Conservation (phyloP, 2,329 filamentous ascomycete species). For the Xylaria sp. region DNA sequence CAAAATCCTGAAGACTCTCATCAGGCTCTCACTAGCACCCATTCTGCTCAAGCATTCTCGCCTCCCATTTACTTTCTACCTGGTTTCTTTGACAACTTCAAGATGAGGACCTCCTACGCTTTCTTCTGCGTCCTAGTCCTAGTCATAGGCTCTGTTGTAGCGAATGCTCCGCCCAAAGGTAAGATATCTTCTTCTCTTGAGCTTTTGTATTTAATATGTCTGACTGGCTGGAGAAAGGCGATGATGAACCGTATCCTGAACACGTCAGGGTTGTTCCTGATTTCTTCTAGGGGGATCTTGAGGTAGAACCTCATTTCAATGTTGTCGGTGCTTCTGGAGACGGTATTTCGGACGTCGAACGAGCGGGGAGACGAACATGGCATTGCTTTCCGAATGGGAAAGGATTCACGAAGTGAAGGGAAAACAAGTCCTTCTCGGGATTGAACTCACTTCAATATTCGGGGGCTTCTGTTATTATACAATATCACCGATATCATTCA, state of each 20-base stretch:
- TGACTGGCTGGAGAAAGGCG: slow-evolving; percentile 1
- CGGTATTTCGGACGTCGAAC: too few species aligned
- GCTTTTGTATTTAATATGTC: neutral
- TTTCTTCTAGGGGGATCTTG: slow-evolving; percentile 7
- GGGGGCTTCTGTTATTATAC: too few species aligned
- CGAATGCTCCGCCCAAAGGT: neutral
- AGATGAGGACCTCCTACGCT: neutral
- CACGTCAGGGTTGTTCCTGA: slow-evolving; percentile 19
- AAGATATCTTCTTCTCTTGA: neutral
- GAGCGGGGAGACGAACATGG: too few species aligned
- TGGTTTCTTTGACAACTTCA: neutral
- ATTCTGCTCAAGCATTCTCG: neutral
- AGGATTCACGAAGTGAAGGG: neutral
- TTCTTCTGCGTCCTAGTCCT: neutral
- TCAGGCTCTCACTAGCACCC: neutral
- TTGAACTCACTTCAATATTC: too few species aligned
- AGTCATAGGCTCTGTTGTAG: neutral
- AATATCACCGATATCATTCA: too few species aligned
- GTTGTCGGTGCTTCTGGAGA: too few species aligned
- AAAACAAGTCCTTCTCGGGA: too few species aligned
- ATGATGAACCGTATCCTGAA: slow-evolving; percentile 13
- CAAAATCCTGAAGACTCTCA: too few species aligned
- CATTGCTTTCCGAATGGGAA: neutral
- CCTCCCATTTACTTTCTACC: neutral
- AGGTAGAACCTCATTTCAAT: neutral